A percentile compares a stretch with the other conserved stretches of the same genome.
Conservation (phyloP, 441 rosid species). For the Kokia cookei region DNA sequence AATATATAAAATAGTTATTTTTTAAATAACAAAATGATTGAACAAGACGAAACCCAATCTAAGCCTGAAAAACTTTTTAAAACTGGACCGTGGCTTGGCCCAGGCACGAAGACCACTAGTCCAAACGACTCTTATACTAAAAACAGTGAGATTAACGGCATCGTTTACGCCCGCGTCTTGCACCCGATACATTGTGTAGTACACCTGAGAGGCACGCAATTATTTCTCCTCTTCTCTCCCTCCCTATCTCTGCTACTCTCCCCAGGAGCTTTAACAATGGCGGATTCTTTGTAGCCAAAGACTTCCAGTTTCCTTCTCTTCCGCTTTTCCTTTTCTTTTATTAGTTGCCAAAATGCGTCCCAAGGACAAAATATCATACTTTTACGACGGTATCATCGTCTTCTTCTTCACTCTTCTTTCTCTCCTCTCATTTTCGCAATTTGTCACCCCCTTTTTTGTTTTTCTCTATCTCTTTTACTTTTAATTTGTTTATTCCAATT, state of each 20-base stretch:
- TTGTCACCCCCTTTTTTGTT: neutral
- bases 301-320: neutral
- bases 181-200: neutral
- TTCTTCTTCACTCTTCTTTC: neutral
- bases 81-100: no score
- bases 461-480: neutral
- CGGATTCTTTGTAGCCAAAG: neutral
- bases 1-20: no score
- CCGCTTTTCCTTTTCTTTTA: neutral
- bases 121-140: no score
- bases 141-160: neutral
- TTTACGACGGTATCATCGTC: constrained; percentile 65
- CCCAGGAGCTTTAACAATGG: neutral
- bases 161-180: neutral
- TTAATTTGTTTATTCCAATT: neutral
- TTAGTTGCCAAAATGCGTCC: constrained; percentile 44
- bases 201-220: neutral
- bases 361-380: constrained; percentile 87
- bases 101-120: no score
- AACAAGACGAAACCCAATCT: no score
- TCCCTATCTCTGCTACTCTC: neutral
- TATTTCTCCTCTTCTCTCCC: neutral
- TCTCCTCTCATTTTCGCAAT: neutral
- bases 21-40: no score
- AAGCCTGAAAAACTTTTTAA: no score